Evolutionary conservation across 768 basidiomycete genomes (phyloP), one percentile per base, ranked within the genome.

Genomic region (Hydnum rufescens): DNA sequence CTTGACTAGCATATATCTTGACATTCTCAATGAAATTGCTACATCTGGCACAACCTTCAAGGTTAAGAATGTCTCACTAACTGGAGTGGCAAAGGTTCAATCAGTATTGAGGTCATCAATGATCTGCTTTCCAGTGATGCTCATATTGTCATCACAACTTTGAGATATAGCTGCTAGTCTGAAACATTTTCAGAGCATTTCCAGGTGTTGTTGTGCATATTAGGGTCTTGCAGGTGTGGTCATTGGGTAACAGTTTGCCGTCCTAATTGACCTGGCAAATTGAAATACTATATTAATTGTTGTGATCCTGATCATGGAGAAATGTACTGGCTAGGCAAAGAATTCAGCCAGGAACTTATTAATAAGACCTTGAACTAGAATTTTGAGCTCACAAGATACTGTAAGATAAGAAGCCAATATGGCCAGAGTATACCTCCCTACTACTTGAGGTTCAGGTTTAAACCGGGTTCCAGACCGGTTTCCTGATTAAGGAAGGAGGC

Each of bases 201-300:
- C 93, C 1, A 95, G 97, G 66, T 89, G 86, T 65, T 99, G 95
- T 95, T 92, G 93, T 54, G 92, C 96, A 68, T 96, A 99, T 64
- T 75, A 97, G 30, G 95, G 95, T 67, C 75, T 99, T 51, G 92
- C 92, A 43, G 95, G 95, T 48, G 93, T 95, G 34, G 93, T 99
- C 57, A 97, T 99, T 58, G 95, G 90, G 88, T 86, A 65, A 56
- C 32, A 44, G 43, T 43, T 25, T 51, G 32, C 43, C 57, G 28
- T 52, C 18, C 59, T 47, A 53, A 52, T 54, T 51, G n/a, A n/a
- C n/a, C n/a, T n/a, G n/a, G n/a, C n/a, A n/a, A n/a, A n/a, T n/a
- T n/a, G n/a, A n/a, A n/a, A n/a, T n/a, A n/a, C n/a, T n/a, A n/a
- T n/a, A n/a, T n/a, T n/a, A n/a, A n/a, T n/a, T n/a, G n/a, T n/a